Evolutionary conservation across 2,329 filamentous ascomycete genomes (phyloP).

Genomic region (Paracoccidioides lutzii): DNA sequence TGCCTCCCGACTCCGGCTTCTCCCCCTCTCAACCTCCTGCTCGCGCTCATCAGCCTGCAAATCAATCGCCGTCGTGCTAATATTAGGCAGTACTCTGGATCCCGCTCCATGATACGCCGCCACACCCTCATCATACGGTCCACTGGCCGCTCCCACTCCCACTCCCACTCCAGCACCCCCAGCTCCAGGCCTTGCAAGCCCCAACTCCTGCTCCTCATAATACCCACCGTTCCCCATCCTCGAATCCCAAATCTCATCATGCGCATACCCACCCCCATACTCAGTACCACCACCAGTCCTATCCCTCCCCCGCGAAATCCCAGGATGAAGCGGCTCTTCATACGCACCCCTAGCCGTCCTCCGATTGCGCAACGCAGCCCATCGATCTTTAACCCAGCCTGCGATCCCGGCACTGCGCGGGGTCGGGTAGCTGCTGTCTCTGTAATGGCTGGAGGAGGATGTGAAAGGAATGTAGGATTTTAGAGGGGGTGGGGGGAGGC

Average conservation of each 20-base stretch:
- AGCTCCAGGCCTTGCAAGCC: conserved; percentile 32
- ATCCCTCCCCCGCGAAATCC: conserved; percentile 39
- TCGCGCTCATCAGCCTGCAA: not conserved
- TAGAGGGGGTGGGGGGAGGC: conserved; percentile 55
- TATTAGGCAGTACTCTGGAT: not conserved
- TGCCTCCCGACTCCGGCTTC: conserved; percentile 37
- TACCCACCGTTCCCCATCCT: conserved; percentile 60
- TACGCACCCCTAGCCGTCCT: conserved; percentile 59
- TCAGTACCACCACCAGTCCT: conserved; percentile 38
- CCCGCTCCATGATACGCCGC: conserved; percentile 1
- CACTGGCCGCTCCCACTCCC: conserved; percentile 13
- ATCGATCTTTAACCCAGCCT: conserved; percentile 60
- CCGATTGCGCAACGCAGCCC: conserved; percentile 51
- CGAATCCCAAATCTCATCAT: conserved; percentile 77
- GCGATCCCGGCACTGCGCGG: conserved; percentile 49
- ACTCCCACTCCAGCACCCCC: conserved; percentile 12
- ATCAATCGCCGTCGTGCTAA: not conserved
- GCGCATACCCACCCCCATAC: conserved; percentile 53
- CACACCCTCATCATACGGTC: conserved; percentile 21
- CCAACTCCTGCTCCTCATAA: conserved; percentile 66
- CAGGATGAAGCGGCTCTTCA: conserved; percentile 41
- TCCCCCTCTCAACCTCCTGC: conserved; percentile 26
- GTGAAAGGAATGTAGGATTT: conserved; percentile 57
- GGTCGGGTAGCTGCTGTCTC: conserved; percentile 29
- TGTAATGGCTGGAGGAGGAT: conserved; percentile 30